Conservation (phyloP, 202 grass and related monocot genomes). For the Zizania palustris region DNA sequence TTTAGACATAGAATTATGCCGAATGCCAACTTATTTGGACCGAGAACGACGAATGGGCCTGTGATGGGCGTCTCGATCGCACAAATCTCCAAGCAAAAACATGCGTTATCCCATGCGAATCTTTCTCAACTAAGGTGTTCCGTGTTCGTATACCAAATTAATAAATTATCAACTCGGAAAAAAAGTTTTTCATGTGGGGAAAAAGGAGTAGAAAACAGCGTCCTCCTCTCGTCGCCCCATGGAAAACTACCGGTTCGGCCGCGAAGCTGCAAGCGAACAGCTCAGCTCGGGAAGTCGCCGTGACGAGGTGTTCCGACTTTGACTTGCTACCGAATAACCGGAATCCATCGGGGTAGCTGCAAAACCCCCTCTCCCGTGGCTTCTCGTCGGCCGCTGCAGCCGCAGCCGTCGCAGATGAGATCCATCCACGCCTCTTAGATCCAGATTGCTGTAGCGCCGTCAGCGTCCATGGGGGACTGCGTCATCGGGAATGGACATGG, state of each 20-base stretch:
- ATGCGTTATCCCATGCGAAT: not conserved
- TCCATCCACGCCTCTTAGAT: constrained; percentile 40
- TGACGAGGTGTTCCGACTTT: constrained; percentile 51
- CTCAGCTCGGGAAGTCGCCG: constrained; percentile 47
- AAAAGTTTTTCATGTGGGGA: too few species aligned
- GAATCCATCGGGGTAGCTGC: constrained; percentile 40
- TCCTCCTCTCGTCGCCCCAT: constrained; percentile 13
- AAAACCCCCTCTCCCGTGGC: constrained; percentile 15
- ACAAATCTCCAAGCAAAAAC: constrained; percentile 19
- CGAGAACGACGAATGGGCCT: not conserved
- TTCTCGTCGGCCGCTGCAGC: constrained; percentile 4
- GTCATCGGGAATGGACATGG: constrained; percentile 41
- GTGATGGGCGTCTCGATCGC: not conserved
- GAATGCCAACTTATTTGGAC: not conserved
- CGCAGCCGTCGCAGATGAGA: constrained; percentile 37
- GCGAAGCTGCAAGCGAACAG: constrained; percentile 22
- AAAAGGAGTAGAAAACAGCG: not conserved
- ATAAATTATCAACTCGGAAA: too few species aligned
- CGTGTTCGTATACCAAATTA: too few species aligned
- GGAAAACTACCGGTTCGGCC: constrained; percentile 22
- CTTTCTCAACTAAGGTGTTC: too few species aligned
- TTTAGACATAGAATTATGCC: too few species aligned
- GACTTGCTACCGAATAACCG: constrained; percentile 52
- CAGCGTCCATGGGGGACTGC: constrained; percentile 51
- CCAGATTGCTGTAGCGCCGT: constrained; percentile 27